Evolutionary conservation across 345 rosid genomes (phyloP).

Genomic region (Eucalyptus sideroxylon): DNA sequence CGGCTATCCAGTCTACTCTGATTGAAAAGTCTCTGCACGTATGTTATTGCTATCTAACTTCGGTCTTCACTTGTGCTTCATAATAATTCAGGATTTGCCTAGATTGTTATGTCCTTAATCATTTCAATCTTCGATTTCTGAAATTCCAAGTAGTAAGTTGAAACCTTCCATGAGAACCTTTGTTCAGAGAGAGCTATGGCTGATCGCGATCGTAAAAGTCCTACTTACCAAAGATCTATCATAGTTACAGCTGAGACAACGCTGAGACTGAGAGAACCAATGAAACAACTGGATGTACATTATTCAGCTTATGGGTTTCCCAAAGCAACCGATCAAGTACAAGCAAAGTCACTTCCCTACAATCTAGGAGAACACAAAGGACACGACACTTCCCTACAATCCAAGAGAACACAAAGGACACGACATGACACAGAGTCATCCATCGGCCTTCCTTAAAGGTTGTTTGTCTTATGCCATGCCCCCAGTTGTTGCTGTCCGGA

Average conservation of each 20-base stretch:
- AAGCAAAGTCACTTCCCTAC: neutral
- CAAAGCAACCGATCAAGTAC: neutral
- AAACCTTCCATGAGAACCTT: neutral
- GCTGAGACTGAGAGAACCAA: neutral
- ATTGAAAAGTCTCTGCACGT: neutral
- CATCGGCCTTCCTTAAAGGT: neutral
- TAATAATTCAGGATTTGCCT: neutral
- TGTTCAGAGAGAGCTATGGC: neutral
- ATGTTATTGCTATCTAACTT: neutral
- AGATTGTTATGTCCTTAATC: neutral
- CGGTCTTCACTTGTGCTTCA: neutral
- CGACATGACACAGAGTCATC: neutral
- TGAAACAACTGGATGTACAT: neutral
- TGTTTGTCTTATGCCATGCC: constrained; percentile 12
- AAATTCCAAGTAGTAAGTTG: neutral
- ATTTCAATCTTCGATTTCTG: neutral
- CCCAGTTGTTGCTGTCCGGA: constrained; percentile 75
- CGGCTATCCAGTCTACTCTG: neutral
- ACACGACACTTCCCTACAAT: neutral
- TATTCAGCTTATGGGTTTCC: neutral
- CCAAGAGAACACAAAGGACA: neutral
- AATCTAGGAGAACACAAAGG: neutral
- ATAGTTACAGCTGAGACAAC: neutral
- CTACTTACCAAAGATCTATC: neutral
- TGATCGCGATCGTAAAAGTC: neutral